Conservation (phyloP, 345 rosid species). For the Eucalyptus caleyi region DNA sequence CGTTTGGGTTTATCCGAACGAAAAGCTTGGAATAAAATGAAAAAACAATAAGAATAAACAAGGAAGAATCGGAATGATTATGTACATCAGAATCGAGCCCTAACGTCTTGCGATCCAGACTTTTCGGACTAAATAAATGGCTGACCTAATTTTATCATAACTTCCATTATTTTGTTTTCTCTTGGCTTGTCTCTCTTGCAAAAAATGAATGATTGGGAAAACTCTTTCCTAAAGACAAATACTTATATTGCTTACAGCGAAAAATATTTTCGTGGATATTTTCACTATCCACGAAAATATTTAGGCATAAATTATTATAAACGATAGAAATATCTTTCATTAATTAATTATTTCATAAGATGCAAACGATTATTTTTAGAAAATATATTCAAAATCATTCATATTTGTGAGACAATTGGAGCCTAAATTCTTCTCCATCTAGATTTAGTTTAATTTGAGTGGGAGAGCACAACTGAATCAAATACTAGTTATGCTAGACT, state of each 20-base stretch:
- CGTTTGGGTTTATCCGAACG: neutral
- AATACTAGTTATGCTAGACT: neutral
- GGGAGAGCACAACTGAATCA: neutral
- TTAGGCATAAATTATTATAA: accelerated
- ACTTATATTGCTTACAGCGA: too few relatives aligned
- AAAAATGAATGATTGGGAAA: too few relatives aligned
- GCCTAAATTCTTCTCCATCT: neutral
- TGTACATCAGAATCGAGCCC: neutral
- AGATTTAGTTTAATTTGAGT: neutral
- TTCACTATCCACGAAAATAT: neutral
- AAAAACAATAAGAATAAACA: neutral
- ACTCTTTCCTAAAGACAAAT: too few relatives aligned
- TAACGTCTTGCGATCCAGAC: neutral
- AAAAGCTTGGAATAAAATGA: neutral
- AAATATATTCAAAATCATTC: neutral
- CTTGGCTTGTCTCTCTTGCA: too few relatives aligned
- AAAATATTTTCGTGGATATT: too few relatives aligned
- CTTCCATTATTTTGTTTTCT: too few relatives aligned
- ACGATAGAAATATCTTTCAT: neutral
- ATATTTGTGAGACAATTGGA: neutral
- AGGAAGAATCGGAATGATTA: neutral
- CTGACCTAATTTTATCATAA: neutral
- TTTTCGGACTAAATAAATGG: neutral
- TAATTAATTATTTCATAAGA: neutral
- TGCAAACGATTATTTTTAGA: neutral